Evolutionary conservation across 441 rosid genomes (phyloP), one percentile per base, ranked within the genome.

Genomic region (Populus hybrid): DNA sequence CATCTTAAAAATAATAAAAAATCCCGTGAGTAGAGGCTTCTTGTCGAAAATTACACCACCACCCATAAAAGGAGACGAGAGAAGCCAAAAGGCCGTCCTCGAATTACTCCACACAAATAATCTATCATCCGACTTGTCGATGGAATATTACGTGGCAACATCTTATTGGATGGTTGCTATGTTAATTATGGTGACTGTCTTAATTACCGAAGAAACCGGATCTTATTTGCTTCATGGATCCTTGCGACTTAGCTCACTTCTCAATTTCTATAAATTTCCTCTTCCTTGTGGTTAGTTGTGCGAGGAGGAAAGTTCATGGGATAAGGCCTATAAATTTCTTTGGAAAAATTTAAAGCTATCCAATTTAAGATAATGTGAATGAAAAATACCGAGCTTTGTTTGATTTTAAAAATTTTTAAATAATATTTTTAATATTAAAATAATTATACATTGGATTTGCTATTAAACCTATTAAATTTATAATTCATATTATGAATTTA

Each of bases 401-500:
- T 38, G 3, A 38, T 0, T 38, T 38, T 38, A 38, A 38, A 38
- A 38, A 38, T 9, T 0, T 2, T 38, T 9, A 38, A 3, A 30
- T 30, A 0, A 30, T 3, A 3, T 30, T 30, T 30, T 30, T 30
- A 30, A 30, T 38, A 38, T 38, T 38, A 0, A 38, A 1, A 38
- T 38, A 1, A 38, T 38, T 1, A 38, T 9, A 38, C 10, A 9
- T 38, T 38, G 0, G 0, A 9, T 38, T 42, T 0, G 0, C 16
- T 3, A 42, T 0, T 11, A 3, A 42, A 42, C 5, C 0, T 1
- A 0, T 3, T 0, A 42, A 42, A 11, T 42, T 11, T 0, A 42
- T 42, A 0, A 42, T 42, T 0, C 14, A 0, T 0, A 1, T 10
- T 10, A 11, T 42, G 0, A 3, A 42, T 0, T 42, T 42, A 0